Base-by-base conservation (phyloP, 208 protist genomes). In the Angomonas desouzai region DNA sequence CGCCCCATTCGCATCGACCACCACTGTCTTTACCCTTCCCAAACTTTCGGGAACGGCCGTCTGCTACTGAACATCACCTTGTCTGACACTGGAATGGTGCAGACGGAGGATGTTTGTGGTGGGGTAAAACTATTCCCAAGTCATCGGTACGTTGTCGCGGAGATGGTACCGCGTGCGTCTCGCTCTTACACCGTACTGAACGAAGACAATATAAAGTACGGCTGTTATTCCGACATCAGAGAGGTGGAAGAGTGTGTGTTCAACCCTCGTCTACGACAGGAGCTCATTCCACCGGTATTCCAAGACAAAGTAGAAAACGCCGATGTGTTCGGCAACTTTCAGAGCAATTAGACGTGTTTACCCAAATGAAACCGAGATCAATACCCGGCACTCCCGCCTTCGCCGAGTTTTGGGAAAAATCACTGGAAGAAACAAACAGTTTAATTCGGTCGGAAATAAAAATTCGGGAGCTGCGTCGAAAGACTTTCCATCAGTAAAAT, bases 61-160 rank as follows among this genome's bases (percentile, higher is more conserved):
- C 7, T 90, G 13, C 49, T 95, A 18, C 70, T 90, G 66, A 74
- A 95, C 58, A 69, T 73, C 18, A 90, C 82, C 22, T 73, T 92
- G n/a, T n/a, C n/a, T 29, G 65, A 68, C 2, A 69, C 68, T 18
- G 85, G 85, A 9, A 81, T 77, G 59, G 45, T 91, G 30, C 62
- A 92, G 2, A 62, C 74, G 16, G 62, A 81, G 48, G 89, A 95
- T 62, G 79, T 91, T 23, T 92, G 85, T 62, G 85, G 89, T 40
- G 89, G 79, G 2, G 83, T 95, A 40, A 81, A 82, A 55, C 65
- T 95, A 48, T 77, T 77, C 74, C 84, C 89, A 4, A 59, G 66
- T 34, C 89, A 95, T 61, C 67, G 75, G 27, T 95, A 95, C 68
- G 68, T 59, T 25, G 74, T 81, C 0, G 76, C 82, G 10, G 83